Base-by-base conservation (phyloP, 768 basidiomycete species). In the Trametes cinnabarina region DNA sequence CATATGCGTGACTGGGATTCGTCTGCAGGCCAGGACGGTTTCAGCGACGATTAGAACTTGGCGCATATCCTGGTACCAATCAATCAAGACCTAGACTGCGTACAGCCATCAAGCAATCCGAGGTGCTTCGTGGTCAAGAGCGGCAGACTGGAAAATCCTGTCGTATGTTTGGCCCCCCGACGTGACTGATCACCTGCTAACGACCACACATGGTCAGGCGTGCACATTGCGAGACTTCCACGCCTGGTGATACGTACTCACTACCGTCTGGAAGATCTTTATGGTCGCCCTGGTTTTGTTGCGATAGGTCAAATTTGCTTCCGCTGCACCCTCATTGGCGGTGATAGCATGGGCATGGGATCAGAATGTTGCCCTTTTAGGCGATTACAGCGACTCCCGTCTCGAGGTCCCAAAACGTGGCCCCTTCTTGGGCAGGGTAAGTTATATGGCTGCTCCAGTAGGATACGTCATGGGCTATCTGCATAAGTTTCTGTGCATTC, bases 11-110 rank as follows among this genome's bases (percentile, higher is more conserved):
- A 55, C 26, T 40, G 46, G 54, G 54, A 46, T 48, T 20, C 48
- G 54, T 55, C 54, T 55, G 54, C 23, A 55, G 41, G n/a, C 8
- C 37, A 26, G 35, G 34, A 30, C 35, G 46, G 54, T 55, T 32
- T 55, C 54, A 55, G 54, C 54, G 46, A 26, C 25, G 35, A 48
- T 47, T 40, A 44, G 42, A 47, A 39, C 46, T 40, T 40, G 35
- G 37, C n/a, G 26, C n/a, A 55, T 23, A 55, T 46, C 37, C 54
- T 41, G 17, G 20, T 55, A 15, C 35, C 41, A 25, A 55, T 25
- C 46, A 39, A 34, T 34, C 26, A 47, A 26, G 52, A 32, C 25
- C 54, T 55, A 55, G 54, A 32, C 54, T 47, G 26, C 19, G 41
- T 40, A 47, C 30, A 26, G 54, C 37, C n/a, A 22, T 28, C 37